These are phyloP conservation scores for Pythium brachiatum DNA, from an alignment of 352 stramenopile species.

Conservation along the genomic window DNA sequence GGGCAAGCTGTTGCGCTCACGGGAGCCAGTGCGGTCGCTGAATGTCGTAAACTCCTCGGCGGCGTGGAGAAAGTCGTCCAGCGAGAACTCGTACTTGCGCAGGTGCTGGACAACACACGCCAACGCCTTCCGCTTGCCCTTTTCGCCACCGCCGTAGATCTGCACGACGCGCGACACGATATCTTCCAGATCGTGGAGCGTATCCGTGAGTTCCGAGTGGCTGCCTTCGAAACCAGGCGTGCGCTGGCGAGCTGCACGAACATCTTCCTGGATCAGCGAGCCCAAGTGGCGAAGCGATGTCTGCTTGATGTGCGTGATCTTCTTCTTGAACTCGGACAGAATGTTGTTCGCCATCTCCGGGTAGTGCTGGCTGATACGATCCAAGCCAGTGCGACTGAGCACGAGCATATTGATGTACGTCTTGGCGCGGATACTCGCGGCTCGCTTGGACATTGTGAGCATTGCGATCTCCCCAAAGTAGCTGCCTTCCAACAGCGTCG, in stretches of 20 bases:
- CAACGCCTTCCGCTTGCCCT: slow-evolving; percentile 70
- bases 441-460: slow-evolving; percentile 75
- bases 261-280: slow-evolving; percentile 41
- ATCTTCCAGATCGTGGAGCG: slow-evolving; percentile 52
- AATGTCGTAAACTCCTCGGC: slow-evolving; percentile 50
- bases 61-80: slow-evolving; percentile 63
- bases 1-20: slow-evolving; percentile 11
- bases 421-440: slow-evolving; percentile 77
- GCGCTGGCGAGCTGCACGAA: slow-evolving; percentile 34
- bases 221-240: slow-evolving; percentile 1
- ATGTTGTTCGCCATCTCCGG: slow-evolving; percentile 80
- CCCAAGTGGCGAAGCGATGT: slow-evolving; percentile 30
- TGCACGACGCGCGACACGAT: slow-evolving; percentile 52
- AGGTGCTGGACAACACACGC: slow-evolving; percentile 73
- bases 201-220: slow-evolving; percentile 42
- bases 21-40: slow-evolving; percentile 3
- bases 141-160: slow-evolving; percentile 69
- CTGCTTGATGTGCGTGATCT: slow-evolving; percentile 79
- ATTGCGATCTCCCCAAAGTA: slow-evolving; percentile 86
- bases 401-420: slow-evolving; percentile 78
- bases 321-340: slow-evolving; percentile 72
- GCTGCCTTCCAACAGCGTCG: slow-evolving; percentile 60
- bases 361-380: slow-evolving; percentile 73
- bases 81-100: slow-evolving; percentile 82
- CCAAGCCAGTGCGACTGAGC: slow-evolving; percentile 65